A percentile compares a stretch with the other conserved stretches of the same genome.
phyloP scores from a whole-genome alignment of 2,329 filamentous ascomycete species.

The Claviceps paspali region DNA sequence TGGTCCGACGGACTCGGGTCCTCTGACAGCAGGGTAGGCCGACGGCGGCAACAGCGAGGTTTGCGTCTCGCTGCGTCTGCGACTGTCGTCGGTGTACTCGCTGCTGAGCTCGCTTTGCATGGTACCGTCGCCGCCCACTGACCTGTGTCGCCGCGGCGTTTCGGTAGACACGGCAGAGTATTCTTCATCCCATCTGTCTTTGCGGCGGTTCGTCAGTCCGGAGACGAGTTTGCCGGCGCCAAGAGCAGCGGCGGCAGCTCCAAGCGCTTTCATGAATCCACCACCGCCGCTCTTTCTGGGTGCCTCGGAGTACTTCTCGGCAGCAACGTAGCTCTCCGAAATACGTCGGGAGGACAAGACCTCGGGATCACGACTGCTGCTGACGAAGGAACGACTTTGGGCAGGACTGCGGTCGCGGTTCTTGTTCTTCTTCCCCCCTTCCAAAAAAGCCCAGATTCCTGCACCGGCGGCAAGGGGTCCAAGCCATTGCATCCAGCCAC shows the following conservation, averaged over 20 bases:
- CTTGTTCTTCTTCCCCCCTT: conserved; percentile 27
- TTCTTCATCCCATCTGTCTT: conserved; percentile 37
- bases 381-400: conserved; percentile 19
- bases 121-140: conserved; percentile 19
- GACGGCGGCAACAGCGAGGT: conserved; percentile 33
- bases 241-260: conserved; percentile 44
- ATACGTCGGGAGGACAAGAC: conserved; percentile 35
- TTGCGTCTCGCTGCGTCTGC: conserved; percentile 14
- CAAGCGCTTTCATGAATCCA: conserved; percentile 44
- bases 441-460: conserved; percentile 30
- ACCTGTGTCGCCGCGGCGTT: conserved; percentile 36
- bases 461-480: conserved; percentile 37
- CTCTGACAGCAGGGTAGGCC: conserved; percentile 26
- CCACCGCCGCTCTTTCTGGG: conserved; percentile 26
- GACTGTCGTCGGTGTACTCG: conserved; percentile 26
- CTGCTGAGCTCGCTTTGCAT: conserved; percentile 35
- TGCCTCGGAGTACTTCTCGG: conserved; percentile 48
- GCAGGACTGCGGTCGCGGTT: conserved; percentile 28
- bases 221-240: conserved; percentile 49
- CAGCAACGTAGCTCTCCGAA: conserved; percentile 46
- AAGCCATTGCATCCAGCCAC: conserved; percentile 28
- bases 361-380: conserved; percentile 28
- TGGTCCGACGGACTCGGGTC: conserved; percentile 20
- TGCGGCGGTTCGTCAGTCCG: conserved; percentile 38
- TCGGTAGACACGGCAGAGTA: conserved; percentile 49